Evolutionary conservation across 2,329 filamentous ascomycete species (phyloP).

Genomic region (Stemphylium lycopersici): DNA sequence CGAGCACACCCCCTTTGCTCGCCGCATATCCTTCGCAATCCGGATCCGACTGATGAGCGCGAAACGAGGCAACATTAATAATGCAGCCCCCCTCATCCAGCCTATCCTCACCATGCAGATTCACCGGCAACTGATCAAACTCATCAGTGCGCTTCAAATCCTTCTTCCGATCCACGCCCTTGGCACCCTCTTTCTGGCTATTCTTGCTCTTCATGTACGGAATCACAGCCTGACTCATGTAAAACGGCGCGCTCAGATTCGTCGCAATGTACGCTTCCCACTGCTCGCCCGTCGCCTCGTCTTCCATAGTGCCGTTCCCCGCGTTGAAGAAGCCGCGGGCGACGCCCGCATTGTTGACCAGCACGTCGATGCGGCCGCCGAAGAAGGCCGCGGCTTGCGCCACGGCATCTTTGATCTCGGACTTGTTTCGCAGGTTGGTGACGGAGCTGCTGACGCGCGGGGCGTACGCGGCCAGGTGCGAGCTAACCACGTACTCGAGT

Average conservation of each 20-base stretch:
- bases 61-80: conserved; percentile 58
- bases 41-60: conserved; percentile 56
- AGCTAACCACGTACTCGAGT: conserved; percentile 32
- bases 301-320: conserved; percentile 33
- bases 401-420: conserved; percentile 39
- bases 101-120: conserved; percentile 29
- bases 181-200: conserved; percentile 17
- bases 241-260: conserved; percentile 30
- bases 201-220: conserved; percentile 30
- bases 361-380: conserved; percentile 35
- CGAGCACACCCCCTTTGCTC: conserved; percentile 58
- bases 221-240: conserved; percentile 30
- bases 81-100: conserved; percentile 36
- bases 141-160: conserved; percentile 30
- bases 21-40: conserved; percentile 58
- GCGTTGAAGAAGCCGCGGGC: conserved; percentile 32
- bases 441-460: conserved; percentile 30
- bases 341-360: conserved; percentile 41
- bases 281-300: conserved; percentile 27
- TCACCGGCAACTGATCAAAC: conserved; percentile 25
- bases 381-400: conserved; percentile 48
- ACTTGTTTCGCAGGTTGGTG: conserved; percentile 49
- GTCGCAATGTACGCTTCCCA: conserved; percentile 33
- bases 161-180: conserved; percentile 19
- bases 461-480: conserved; percentile 42